Percentiles rank a stretch among this genome's conserved stretches.
These are phyloP conservation scores for Gossypium herbaceum DNA, from an alignment of 345 rosid genomes.

Conservation along the genomic window DNA sequence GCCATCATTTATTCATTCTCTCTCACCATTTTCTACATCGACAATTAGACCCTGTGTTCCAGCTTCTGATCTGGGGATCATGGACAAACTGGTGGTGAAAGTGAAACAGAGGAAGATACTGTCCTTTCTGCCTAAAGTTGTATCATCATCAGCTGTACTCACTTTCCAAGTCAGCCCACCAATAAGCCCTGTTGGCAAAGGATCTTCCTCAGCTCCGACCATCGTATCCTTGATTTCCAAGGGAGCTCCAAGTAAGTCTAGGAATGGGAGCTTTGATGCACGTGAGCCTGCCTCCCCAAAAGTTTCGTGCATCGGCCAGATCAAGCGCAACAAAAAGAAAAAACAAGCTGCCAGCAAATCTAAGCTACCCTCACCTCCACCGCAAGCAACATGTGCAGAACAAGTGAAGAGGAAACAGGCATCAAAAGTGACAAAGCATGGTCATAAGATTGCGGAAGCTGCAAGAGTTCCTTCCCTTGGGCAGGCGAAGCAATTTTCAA, in stretches of 20 bases:
- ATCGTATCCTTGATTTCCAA: slow-evolving; percentile 12
- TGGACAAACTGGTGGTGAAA: neutral
- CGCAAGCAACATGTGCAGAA: neutral
- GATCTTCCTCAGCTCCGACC: neutral
- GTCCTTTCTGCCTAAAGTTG: neutral
- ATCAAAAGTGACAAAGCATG: neutral
- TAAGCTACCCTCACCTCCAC: neutral
- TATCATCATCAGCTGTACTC: neutral
- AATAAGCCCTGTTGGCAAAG: slow-evolving; percentile 9
- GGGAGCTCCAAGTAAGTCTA: slow-evolving; percentile 15
- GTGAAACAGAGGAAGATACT: neutral
- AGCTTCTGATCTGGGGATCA: neutral
- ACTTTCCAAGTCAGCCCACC: neutral
- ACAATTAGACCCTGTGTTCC: neutral
- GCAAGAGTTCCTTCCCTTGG: neutral
- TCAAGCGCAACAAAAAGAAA: neutral
- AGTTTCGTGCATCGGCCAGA: slow-evolving; percentile 1
- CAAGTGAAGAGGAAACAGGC: neutral
- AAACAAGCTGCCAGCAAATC: neutral
- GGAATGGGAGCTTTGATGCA: neutral
- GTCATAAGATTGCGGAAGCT: neutral
- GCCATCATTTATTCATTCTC: neutral
- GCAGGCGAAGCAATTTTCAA: neutral
- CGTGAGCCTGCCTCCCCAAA: slow-evolving; percentile 6
- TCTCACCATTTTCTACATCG: neutral